phyloP scores from a whole-genome alignment of 768 basidiomycete species.

The Lactarius akahatsu region DNA sequence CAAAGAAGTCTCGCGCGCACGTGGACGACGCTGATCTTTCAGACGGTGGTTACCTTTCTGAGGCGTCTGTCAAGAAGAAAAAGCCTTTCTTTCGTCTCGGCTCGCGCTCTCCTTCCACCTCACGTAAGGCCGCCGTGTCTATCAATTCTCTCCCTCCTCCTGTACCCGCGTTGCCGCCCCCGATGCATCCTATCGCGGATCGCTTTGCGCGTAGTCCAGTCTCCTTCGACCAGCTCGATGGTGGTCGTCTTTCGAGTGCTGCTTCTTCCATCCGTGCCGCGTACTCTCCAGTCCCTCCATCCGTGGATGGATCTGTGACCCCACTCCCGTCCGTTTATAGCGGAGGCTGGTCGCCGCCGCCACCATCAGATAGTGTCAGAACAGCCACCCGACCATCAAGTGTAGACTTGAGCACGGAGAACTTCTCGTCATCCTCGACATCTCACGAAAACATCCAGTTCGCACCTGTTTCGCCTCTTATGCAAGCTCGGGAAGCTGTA shows the following conservation, averaged over 20 bases:
- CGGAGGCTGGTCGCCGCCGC: background rate
- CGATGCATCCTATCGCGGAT: slow-evolving; percentile 13
- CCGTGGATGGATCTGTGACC: background rate
- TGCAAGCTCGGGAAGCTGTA: background rate
- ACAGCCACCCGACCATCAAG: background rate
- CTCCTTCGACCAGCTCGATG: slow-evolving; percentile 1
- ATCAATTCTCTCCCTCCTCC: slow-evolving; percentile 13
- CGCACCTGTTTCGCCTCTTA: background rate
- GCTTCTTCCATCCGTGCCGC: background rate
- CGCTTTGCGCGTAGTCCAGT: slow-evolving; percentile 13
- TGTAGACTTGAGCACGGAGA: slow-evolving; percentile 6
- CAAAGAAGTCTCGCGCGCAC: slow-evolving; percentile 27
- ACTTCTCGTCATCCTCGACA: background rate
- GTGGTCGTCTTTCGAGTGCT: background rate
- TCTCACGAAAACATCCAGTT: slow-evolving; percentile 11
- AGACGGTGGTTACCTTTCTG: slow-evolving; percentile 37
- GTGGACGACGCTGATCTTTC: slow-evolving; percentile 32
- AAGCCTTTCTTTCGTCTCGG: slow-evolving; percentile 30
- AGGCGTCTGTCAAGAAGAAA: slow-evolving; percentile 35
- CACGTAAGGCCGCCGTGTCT: slow-evolving; percentile 12
- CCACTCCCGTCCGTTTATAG: background rate
- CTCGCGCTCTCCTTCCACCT: slow-evolving; percentile 19
- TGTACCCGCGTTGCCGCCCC: slow-evolving; percentile 22
- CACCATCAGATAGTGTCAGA: background rate
- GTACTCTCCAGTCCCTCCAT: slow-evolving; percentile 1